These are phyloP conservation scores for Kodamaea ohmeri DNA, from an alignment of 1,139 yeast genomes.

Conservation along the genomic window DNA sequence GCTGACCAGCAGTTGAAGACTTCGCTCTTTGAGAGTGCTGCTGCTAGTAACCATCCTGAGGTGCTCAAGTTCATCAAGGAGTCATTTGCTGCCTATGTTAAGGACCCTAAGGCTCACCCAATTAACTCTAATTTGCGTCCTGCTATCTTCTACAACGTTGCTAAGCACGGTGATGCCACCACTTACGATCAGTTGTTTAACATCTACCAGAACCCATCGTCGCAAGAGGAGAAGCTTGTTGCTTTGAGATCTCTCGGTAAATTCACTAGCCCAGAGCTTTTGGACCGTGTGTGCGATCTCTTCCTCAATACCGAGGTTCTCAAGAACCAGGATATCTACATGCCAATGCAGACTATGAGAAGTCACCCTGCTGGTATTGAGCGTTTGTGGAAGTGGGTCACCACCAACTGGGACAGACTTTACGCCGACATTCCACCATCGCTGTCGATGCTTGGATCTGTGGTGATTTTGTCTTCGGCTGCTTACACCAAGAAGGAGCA, in stretches of 20 bases:
- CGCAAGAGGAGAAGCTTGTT: conserved; percentile 71
- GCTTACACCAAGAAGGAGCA: conserved; percentile 65
- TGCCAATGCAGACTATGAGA: conserved; percentile 73
- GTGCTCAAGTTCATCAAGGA: conserved; percentile 53
- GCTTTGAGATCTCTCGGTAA: conserved; percentile 77
- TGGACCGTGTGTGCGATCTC: conserved; percentile 58
- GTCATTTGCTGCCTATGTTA: conserved; percentile 56
- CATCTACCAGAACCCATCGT: conserved; percentile 63
- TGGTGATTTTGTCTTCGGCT: conserved; percentile 59
- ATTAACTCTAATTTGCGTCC: conserved; percentile 81
- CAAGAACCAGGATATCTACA: conserved; percentile 77
- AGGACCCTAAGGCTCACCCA: conserved; percentile 44
- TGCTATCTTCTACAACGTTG: conserved; percentile 65
- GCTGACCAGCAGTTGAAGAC: conserved; percentile 76
- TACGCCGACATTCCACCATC: conserved; percentile 74
- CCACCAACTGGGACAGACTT: conserved; percentile 68
- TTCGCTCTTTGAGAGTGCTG: conserved; percentile 68
- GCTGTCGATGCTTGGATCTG: conserved; percentile 70
- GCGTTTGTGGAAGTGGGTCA: conserved; percentile 75
- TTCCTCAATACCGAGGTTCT: conserved; percentile 67
- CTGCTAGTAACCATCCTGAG: conserved; percentile 53
- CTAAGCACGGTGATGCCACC: conserved; percentile 60
- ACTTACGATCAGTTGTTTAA: conserved; percentile 63
- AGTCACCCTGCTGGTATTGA: conserved; percentile 60
- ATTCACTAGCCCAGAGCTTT: conserved; percentile 56